A percentile compares a stretch with the other conserved stretches of the same genome.
These are phyloP conservation scores for Morella rubra DNA, from an alignment of 306 rosid genomes.

Conservation along the genomic window DNA sequence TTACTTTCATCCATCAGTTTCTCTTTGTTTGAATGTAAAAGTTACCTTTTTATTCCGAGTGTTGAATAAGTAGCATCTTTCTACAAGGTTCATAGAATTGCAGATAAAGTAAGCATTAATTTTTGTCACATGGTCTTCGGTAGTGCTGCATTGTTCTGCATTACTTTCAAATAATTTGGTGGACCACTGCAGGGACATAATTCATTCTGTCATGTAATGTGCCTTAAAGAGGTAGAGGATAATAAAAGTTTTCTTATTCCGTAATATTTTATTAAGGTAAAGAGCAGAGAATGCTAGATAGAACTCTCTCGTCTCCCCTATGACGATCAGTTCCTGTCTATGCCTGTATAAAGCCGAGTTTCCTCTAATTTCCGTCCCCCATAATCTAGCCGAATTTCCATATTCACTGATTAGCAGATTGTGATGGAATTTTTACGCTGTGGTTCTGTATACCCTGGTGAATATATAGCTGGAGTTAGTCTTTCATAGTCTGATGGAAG, in stretches of 20 bases:
- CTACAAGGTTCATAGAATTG: neutral
- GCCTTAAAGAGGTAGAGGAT: neutral
- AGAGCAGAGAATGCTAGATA: neutral
- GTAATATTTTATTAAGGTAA: neutral
- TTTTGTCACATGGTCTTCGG: neutral
- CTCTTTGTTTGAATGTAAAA: constrained; percentile 3
- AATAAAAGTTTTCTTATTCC: neutral
- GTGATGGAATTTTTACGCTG: neutral
- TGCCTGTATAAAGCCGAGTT: neutral
- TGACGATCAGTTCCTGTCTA: neutral
- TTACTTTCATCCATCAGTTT: neutral
- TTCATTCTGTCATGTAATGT: neutral
- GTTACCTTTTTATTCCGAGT: neutral
- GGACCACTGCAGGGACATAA: neutral
- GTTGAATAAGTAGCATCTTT: neutral
- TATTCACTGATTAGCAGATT: neutral
- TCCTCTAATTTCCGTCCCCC: neutral
- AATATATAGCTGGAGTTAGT: neutral
- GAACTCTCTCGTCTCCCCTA: neutral
- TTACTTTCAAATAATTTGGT: neutral
- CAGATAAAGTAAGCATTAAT: neutral
- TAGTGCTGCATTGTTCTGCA: neutral
- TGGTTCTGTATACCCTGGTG: neutral
- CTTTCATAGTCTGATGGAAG: neutral
- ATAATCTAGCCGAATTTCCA: neutral